phyloP scores from a whole-genome alignment of 768 basidiomycete genomes.

The Macrocybe gigantea region DNA sequence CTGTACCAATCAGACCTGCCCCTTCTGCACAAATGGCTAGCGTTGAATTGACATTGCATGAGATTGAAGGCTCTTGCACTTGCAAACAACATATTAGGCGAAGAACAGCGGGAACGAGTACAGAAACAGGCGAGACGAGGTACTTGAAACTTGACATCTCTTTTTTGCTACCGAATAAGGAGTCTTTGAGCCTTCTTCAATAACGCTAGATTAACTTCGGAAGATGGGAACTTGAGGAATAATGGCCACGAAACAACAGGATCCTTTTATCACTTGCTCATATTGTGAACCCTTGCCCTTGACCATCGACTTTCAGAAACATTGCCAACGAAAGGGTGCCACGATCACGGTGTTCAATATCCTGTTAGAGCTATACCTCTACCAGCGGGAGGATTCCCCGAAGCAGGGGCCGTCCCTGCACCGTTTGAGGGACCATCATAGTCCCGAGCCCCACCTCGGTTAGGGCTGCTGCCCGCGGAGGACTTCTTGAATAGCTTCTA shows the following conservation, averaged over 20 bases:
- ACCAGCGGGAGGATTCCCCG: conserved; percentile 54
- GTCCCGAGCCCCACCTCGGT: conserved; percentile 29
- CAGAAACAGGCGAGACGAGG: conserved; percentile 50
- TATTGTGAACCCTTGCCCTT: conserved; percentile 38
- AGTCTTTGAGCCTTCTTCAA: conserved; percentile 35
- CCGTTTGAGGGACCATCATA: conserved; percentile 23
- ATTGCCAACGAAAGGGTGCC: conserved; percentile 19
- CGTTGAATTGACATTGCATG: conserved; percentile 11
- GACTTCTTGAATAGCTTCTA: conserved; percentile 75
- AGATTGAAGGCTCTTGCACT: conserved; percentile 32
- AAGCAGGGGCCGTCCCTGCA: conserved; percentile 31
- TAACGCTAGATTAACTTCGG: conserved; percentile 38
- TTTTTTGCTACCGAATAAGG: conserved; percentile 47
- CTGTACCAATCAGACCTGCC: too few species aligned
- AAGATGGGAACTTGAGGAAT: conserved; percentile 35
- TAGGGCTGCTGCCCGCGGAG: conserved; percentile 61
- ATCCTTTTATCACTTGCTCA: conserved; percentile 32
- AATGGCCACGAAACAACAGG: conserved; percentile 31
- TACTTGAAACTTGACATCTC: conserved; percentile 56
- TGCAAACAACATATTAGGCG: conserved; percentile 43
- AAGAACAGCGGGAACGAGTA: conserved; percentile 44
- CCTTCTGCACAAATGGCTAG: neutral
- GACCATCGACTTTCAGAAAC: conserved; percentile 23
- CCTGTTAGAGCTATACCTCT: conserved; percentile 23
- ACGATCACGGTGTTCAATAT: conserved; percentile 11